A percentile compares a stretch with the other conserved stretches of the same genome.
phyloP scores from a whole-genome alignment of 2,329 filamentous ascomycete species.

The Ophiostoma australiae region DNA sequence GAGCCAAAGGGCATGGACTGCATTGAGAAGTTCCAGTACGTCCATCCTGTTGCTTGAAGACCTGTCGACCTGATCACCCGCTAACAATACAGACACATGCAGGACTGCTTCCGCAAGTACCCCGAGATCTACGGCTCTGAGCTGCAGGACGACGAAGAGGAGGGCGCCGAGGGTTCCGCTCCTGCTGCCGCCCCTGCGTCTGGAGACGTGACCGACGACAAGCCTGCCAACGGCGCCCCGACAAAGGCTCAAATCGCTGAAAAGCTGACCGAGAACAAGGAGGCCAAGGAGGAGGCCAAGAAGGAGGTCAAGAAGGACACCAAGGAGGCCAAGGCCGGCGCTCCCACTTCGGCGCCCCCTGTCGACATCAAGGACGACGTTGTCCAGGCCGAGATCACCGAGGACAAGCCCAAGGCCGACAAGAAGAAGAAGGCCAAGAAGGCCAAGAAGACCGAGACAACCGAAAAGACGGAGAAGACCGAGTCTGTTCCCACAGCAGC shows the following conservation, averaged over 20 bases:
- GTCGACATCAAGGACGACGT: background rate
- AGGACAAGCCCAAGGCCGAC: slow-evolving; percentile 8
- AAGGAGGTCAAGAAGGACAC: background rate
- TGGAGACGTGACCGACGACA: slow-evolving; percentile 6
- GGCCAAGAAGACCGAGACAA: background rate
- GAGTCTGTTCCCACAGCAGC: slow-evolving; percentile 4
- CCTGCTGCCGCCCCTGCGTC: background rate
- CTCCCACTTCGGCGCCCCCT: background rate
- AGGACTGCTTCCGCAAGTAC: slow-evolving; percentile 89
- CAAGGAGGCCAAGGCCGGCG: background rate
- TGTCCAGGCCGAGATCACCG: background rate
- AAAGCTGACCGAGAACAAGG: slow-evolving; percentile 12
- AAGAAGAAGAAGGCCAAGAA: slow-evolving; percentile 12
- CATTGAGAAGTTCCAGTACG: slow-evolving; percentile 94
- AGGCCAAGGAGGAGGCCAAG: background rate
- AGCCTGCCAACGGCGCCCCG: slow-evolving; percentile 9
- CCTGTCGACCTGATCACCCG: background rate
- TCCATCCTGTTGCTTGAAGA: slow-evolving; percentile 28
- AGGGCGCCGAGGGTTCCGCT: slow-evolving; percentile 6
- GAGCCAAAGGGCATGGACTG: slow-evolving; percentile 98
- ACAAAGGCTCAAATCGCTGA: slow-evolving; percentile 11
- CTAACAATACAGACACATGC: slow-evolving; percentile 68
- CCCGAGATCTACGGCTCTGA: slow-evolving; percentile 77
- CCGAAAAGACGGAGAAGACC: background rate
- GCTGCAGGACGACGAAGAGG: slow-evolving; percentile 17